Base-by-base conservation (phyloP, 768 basidiomycete genomes). In the Lentinus tigrinus region DNA sequence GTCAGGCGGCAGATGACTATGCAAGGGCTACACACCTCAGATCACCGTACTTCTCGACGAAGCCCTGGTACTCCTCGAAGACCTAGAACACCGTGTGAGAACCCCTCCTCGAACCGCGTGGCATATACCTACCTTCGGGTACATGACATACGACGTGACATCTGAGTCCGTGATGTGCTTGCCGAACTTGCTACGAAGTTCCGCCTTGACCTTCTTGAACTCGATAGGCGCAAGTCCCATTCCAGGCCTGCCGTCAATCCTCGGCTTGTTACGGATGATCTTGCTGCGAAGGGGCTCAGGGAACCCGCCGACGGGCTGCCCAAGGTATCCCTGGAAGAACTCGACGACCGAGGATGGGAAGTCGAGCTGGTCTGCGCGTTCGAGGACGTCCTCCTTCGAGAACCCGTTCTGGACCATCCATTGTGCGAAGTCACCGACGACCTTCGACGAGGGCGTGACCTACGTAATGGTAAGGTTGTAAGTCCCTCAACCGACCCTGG, bases 281-380 rank as follows among this genome's bases (percentile, higher is more conserved):
- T 87, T 83, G 62, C 87, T 82, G 63, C 97, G 93, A 62, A 99
- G 77, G 39, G 96, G 95, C 72, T 99, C 97, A 56, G 97, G 97
- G 90, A 98, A 98, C 47, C 97, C 96, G 70, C 95, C 97, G 69
- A 93, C 89, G 54, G 97, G 97, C 70, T 98, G 94, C 31, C 97
- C 96, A 62, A 99, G 91, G 75, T 95, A 96, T 17, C 97, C 97
- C 72, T 98, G 95, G 93, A 98, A 98, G 82, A 97, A 99, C 69
- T 98, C 96, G 40, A 94, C 92, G 47, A 94, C 93, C 34, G 91
- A 95, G 11, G 93, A 95, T 9, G 97, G 97, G 88, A 99, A 98
- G 74, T 99, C 97, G 58, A 99, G 86, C 57, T 85, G 83, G 42
- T 91, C 90, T 42, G 96, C 97, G 50, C 88, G 85, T 9, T 85